Base-by-base conservation (phyloP, 257 asterid genomes). In the Solanum gracilifrons region DNA sequence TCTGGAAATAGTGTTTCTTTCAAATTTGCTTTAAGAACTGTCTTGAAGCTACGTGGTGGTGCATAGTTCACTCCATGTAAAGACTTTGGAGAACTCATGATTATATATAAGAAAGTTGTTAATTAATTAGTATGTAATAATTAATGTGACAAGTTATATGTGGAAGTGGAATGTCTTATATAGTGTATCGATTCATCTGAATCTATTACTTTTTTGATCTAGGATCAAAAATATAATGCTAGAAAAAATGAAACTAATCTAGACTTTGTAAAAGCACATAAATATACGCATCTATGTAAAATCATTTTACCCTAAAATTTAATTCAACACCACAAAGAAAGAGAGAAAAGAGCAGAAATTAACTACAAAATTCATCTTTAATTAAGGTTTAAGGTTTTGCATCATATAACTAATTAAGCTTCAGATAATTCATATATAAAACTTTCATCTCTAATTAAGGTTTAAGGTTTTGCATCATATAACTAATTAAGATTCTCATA, bases 1-100 rank as follows among this genome's bases (percentile, higher is more conserved):
- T 96, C 99, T 0, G 99, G 99, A 51, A 92, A 91, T 33, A 95
- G 90, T 5, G 95, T 92, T 36, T 96, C 99, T 60, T 88, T 92
- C 21, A 93, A 64, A 77, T 92, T 93, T 6, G 92, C 86, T 6
- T 83, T 86, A 0, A 96, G 31, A 11, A 92, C 90, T 0, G 85
- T 82, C 16, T 90, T 64, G 77, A 93, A 94, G 27, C 93, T 89
- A 21, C 98, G 92, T 1, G 98, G 93, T 3, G 92, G 74, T 3
- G 87, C 92, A 32, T 91, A 93, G 86, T 87, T 96, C 36, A 95
- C 97, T 41, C 85, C 85, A 9, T 66, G 89, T 21, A 51, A 37
- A 5, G 72, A n/a, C 31, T 75, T 83, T 16, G 69, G 4, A 64
- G 87, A 43, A 90, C 41, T 83, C 88, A 51, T 51, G 21, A 51